These are phyloP conservation scores for Trametes punicea DNA, from an alignment of 768 basidiomycete genomes.

Conservation along the genomic window DNA sequence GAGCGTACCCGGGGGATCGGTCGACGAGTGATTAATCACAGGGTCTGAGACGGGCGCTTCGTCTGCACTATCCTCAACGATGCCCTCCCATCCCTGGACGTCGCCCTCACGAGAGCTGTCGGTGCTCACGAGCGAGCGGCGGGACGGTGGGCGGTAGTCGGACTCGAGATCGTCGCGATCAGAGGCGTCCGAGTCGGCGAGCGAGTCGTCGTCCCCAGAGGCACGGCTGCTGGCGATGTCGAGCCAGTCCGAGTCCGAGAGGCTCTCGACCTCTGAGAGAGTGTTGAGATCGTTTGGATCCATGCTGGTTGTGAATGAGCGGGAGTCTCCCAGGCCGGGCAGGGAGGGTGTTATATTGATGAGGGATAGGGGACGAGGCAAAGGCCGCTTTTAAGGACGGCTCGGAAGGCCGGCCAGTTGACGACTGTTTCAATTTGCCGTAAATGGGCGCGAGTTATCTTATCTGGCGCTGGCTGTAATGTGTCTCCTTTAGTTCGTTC, in stretches of 20 bases:
- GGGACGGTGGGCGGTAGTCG: slow-evolving; percentile 53
- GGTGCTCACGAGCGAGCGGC: slow-evolving; percentile 66
- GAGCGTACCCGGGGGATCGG: background rate
- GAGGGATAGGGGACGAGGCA: slow-evolving; percentile 8
- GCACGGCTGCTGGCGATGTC: slow-evolving; percentile 69
- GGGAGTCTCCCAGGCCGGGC: background rate
- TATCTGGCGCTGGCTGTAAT: background rate
- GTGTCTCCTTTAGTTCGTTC: background rate
- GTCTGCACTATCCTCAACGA: slow-evolving; percentile 60
- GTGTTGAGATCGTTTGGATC: slow-evolving; percentile 35
- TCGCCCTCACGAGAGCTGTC: slow-evolving; percentile 68
- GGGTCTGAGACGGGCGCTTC: slow-evolving; percentile 32
- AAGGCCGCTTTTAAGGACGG: slow-evolving; percentile 24
- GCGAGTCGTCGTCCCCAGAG: slow-evolving; percentile 70
- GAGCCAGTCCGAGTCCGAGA: slow-evolving; percentile 84
- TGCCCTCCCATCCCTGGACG: slow-evolving; percentile 76
- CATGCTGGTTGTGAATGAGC: slow-evolving; percentile 21
- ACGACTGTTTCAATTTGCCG: slow-evolving; percentile 19
- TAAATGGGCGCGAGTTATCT: slow-evolving; percentile 14
- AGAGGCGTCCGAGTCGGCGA: slow-evolving; percentile 52
- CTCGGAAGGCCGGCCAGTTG: slow-evolving; percentile 18
- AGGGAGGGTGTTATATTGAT: background rate
- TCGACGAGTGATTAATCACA: slow-evolving; percentile 11
- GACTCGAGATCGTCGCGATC: slow-evolving; percentile 50
- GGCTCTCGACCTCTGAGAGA: slow-evolving; percentile 60